Conservation (phyloP, 345 rosid genomes). For the Gossypium ekmanianum region DNA sequence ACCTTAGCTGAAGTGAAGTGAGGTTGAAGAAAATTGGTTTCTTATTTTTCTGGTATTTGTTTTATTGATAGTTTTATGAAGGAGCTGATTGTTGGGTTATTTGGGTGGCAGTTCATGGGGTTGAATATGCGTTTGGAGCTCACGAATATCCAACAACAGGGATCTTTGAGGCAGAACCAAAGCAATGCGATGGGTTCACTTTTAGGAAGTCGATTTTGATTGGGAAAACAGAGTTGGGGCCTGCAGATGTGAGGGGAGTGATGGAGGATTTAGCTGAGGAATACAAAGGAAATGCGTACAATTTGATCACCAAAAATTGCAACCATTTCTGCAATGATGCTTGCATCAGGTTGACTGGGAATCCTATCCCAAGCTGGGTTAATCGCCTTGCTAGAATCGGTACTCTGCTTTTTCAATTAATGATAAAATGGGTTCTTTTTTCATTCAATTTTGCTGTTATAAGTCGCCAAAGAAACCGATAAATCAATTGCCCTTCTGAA, state of each 20-base stretch:
- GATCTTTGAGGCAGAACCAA: constrained; percentile 90
- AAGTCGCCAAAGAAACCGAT: not conserved
- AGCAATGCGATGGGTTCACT: constrained; percentile 81
- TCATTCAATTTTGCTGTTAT: not conserved
- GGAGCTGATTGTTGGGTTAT: not conserved
- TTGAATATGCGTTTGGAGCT: constrained; percentile 96
- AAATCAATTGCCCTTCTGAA: too few relatives aligned
- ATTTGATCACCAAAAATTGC: constrained; percentile 89
- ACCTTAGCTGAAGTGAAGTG: not conserved
- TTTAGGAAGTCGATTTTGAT: not conserved
- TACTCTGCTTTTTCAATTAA: not conserved
- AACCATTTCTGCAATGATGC: constrained; percentile 96
- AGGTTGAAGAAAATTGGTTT: not conserved
- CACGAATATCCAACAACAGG: constrained; percentile 93
- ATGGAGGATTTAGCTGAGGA: constrained; percentile 77
- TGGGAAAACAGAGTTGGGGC: constrained; percentile 32
- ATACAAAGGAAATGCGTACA: constrained; percentile 80
- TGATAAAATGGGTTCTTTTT: not conserved
- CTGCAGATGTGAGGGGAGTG: constrained; percentile 16
- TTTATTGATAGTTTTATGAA: not conserved
- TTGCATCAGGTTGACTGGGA: constrained; percentile 68
- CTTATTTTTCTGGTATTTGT: not conserved
- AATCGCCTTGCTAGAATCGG: constrained; percentile 68
- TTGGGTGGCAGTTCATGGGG: constrained; percentile 62
- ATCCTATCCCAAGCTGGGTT: constrained; percentile 92